A percentile compares a stretch with the other conserved stretches of the same genome.
phyloP scores from a whole-genome alignment of 768 basidiomycete genomes.

The Gloeostereum incarnatum region DNA sequence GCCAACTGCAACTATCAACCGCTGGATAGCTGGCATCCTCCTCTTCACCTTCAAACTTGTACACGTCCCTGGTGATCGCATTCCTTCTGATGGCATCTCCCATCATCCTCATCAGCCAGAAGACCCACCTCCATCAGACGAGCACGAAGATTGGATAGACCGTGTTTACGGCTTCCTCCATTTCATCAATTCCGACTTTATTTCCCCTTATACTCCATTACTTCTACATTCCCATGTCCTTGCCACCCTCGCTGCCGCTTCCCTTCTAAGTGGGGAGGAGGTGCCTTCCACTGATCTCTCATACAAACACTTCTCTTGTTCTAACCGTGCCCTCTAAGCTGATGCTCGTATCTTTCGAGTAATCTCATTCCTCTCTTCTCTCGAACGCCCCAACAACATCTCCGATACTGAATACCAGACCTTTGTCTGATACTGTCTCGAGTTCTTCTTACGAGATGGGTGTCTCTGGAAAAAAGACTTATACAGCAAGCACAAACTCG shows the following conservation, averaged over 20 bases:
- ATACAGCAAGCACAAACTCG: background rate
- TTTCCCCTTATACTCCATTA: too few relatives aligned
- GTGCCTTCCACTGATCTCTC: too few relatives aligned
- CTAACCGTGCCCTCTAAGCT: too few relatives aligned
- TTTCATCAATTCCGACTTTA: slow-evolving; percentile 20
- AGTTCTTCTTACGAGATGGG: background rate
- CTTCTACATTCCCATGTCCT: too few relatives aligned
- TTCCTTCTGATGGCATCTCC: slow-evolving; percentile 23
- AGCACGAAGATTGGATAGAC: slow-evolving; percentile 9
- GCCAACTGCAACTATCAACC: slow-evolving; percentile 23
- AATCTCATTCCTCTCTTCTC: too few relatives aligned
- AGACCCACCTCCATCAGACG: slow-evolving; percentile 5
- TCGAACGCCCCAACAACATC: too few relatives aligned
- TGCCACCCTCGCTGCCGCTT: too few relatives aligned
- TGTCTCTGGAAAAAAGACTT: background rate
- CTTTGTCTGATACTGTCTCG: background rate
- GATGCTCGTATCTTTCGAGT: too few relatives aligned
- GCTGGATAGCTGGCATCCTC: slow-evolving; percentile 24
- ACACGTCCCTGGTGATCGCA: slow-evolving; percentile 16
- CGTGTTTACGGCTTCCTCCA: slow-evolving; percentile 6
- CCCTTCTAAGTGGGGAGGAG: too few relatives aligned
- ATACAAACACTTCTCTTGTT: too few relatives aligned
- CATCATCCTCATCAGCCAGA: slow-evolving; percentile 8
- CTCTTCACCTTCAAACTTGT: slow-evolving; percentile 21
- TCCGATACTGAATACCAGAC: background rate